Evolutionary conservation across 2,329 filamentous ascomycete species (phyloP).

Genomic region (Calonectria pseudoreteaudii): DNA sequence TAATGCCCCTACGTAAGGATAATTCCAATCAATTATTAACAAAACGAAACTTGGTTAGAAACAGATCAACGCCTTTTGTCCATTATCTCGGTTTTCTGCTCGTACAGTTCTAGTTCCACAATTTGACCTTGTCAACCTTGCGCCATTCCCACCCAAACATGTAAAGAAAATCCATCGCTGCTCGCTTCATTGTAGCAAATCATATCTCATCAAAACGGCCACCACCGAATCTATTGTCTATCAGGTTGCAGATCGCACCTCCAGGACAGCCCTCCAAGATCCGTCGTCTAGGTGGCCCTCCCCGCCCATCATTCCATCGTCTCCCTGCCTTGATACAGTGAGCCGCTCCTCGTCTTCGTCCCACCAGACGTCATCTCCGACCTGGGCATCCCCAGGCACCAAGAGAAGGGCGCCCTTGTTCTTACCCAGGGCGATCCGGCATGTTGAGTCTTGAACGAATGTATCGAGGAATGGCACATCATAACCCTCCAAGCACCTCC

Average conservation of each 20-base stretch:
- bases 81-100: conserved; percentile 6
- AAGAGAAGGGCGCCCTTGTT: conserved; percentile 41
- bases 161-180: conserved; percentile 10
- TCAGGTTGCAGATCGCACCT: conserved; percentile 40
- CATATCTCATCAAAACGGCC: conserved; percentile 23
- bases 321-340: conserved; percentile 34
- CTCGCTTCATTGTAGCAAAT: conserved; percentile 22
- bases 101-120: conserved; percentile 9
- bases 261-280: conserved; percentile 36
- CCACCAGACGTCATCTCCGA: conserved; percentile 44
- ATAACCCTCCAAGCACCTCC: conserved; percentile 39
- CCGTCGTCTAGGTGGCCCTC: conserved; percentile 39
- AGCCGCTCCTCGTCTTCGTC: conserved; percentile 36
- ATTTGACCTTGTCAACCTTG: conserved; percentile 3
- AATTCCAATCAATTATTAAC: conserved; percentile 17
- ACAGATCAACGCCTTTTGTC: conserved; percentile 14
- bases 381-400: conserved; percentile 42
- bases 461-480: conserved; percentile 42
- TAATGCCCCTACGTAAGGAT: conserved; percentile 23
- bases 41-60: background rate
- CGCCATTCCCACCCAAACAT: conserved; percentile 9
- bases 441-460: conserved; percentile 41
- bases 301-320: conserved; percentile 28
- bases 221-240: background rate
- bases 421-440: conserved; percentile 43